phyloP scores from a whole-genome alignment of 441 rosid genomes.

The Daphne laureola region DNA sequence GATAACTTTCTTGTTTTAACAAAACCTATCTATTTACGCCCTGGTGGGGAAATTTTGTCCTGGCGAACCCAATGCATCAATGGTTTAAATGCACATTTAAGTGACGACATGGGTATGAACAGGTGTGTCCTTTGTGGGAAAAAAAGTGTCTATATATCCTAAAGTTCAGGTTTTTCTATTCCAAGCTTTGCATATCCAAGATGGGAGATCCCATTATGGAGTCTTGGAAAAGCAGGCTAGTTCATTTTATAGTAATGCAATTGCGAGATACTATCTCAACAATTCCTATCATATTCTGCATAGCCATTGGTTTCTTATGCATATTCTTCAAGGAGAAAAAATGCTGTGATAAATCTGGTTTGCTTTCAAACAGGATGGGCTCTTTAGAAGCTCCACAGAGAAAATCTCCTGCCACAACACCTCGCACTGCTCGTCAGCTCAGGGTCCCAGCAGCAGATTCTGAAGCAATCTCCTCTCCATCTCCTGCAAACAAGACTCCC shows the following conservation, averaged over 20 bases:
- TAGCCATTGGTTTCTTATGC: constrained; percentile 10
- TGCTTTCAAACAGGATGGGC: constrained; percentile 34
- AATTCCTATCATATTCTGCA: constrained; percentile 1
- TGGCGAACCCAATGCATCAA: constrained; percentile 2
- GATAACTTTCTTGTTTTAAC: constrained; percentile 3
- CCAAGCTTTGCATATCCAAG: too few species aligned
- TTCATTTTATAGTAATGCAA: not conserved
- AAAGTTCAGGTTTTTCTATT: too few species aligned
- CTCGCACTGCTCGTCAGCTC: constrained; percentile 64
- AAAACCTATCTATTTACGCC: constrained; percentile 18
- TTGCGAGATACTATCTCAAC: not conserved
- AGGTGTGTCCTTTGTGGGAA: too few species aligned
- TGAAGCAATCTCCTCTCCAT: constrained; percentile 47
- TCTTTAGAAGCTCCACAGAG: constrained; percentile 60
- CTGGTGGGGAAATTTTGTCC: constrained; percentile 15
- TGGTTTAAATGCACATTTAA: not conserved
- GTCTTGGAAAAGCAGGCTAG: too few species aligned
- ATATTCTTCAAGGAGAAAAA: constrained; percentile 1
- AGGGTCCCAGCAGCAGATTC: constrained; percentile 44
- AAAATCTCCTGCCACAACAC: constrained; percentile 66
- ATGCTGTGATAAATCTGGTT: not conserved
- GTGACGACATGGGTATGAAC: too few species aligned
- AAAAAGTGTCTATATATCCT: too few species aligned
- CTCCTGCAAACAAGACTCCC: constrained; percentile 41
- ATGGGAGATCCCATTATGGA: too few species aligned